Conservation (phyloP, 192 early-diverging fungal species). For the Gamsiella multidivaricata region DNA sequence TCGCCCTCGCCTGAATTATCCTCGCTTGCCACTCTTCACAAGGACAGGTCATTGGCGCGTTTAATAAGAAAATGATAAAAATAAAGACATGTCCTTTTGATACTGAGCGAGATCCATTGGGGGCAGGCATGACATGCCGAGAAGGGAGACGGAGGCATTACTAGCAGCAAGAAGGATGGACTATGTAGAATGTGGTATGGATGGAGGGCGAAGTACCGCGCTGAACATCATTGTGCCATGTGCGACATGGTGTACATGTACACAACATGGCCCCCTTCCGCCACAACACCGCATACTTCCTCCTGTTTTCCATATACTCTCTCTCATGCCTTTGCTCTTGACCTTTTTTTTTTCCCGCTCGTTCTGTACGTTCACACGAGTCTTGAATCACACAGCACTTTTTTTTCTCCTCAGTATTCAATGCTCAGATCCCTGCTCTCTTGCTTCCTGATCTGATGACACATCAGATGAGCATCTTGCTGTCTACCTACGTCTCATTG, state of each 20-base stretch:
- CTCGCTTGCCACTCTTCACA: neutral
- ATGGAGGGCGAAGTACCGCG: too few relatives aligned
- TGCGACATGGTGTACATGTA: too few relatives aligned
- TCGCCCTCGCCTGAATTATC: neutral
- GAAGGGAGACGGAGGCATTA: too few relatives aligned
- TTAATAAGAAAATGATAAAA: neutral
- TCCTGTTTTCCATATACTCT: too few relatives aligned
- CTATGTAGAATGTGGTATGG: too few relatives aligned
- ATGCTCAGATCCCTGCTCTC: neutral
- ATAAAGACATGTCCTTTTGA: neutral
- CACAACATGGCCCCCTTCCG: too few relatives aligned
- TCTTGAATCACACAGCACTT: neutral
- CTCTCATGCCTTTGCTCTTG: too few relatives aligned
- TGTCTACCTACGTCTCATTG: neutral
- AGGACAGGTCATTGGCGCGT: conserved; percentile 28
- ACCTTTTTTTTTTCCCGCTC: too few relatives aligned
- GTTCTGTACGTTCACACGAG: too few relatives aligned
- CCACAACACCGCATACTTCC: too few relatives aligned
- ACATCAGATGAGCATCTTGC: conserved; percentile 18
- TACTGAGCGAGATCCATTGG: neutral
- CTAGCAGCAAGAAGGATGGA: too few relatives aligned
- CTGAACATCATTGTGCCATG: too few relatives aligned
- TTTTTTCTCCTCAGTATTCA: neutral
- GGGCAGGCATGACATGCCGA: neutral
- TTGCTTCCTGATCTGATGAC: neutral